Percentiles rank a stretch among this genome's conserved stretches.
Evolutionary conservation across 2,329 filamentous ascomycete genomes (phyloP).

Genomic region (Hypoxylon sp.): DNA sequence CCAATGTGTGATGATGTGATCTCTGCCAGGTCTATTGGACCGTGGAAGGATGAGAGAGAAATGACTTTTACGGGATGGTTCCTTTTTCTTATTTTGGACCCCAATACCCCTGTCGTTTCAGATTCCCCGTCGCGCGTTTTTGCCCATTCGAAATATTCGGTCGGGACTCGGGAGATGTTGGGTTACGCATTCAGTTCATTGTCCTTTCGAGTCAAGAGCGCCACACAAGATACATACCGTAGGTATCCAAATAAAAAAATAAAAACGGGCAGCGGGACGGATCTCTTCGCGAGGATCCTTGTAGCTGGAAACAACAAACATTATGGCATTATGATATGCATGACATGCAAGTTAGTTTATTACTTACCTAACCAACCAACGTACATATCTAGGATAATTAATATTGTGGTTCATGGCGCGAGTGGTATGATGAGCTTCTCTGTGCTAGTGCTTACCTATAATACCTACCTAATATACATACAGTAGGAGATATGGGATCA

Average conservation of each 20-base stretch:
- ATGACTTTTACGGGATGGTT: constrained; percentile 27
- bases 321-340: constrained; percentile 13
- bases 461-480: too few species aligned
- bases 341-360: constrained; percentile 15
- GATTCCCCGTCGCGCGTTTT: constrained; percentile 20
- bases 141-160: constrained; percentile 17
- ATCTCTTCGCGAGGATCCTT: constrained; percentile 25
- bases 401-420: not conserved
- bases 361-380: not conserved
- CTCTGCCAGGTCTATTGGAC: constrained; percentile 14
- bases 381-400: not conserved
- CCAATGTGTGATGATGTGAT: constrained; percentile 29
- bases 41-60: constrained; percentile 23
- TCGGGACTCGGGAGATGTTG: constrained; percentile 31
- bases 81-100: constrained; percentile 41
- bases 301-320: constrained; percentile 32
- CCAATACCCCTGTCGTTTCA: constrained; percentile 40
- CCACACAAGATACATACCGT: constrained; percentile 35
- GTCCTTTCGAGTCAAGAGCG: constrained; percentile 31
- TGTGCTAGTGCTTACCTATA: constrained; percentile 2
- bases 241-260: not conserved
- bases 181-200: constrained; percentile 9
- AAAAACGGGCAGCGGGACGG: constrained; percentile 27
- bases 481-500: too few species aligned
- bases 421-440: not conserved